phyloP scores from a whole-genome alignment of 2,329 filamentous ascomycete species.

The Aspergillus ochraceoroseus region DNA sequence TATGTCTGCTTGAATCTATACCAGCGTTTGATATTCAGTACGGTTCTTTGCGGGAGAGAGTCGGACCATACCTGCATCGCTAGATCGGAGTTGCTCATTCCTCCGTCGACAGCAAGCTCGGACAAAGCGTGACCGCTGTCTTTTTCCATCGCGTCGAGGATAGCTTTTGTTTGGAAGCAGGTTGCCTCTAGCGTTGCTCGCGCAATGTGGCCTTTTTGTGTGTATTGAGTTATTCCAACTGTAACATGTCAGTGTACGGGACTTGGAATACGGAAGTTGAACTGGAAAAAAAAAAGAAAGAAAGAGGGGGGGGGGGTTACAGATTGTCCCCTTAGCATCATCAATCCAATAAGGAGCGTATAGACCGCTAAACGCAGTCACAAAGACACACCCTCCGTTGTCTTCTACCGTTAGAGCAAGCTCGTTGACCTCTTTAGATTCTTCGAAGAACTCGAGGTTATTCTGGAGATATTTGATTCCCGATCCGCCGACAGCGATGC shows the following conservation, averaged over 20 bases:
- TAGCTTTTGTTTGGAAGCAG: constrained; percentile 88
- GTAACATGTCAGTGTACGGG: constrained; percentile 3
- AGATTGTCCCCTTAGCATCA: constrained; percentile 83
- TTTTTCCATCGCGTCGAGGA: constrained; percentile 87
- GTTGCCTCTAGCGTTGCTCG: constrained; percentile 85
- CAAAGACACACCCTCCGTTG: constrained; percentile 79
- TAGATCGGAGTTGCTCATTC: constrained; percentile 80
- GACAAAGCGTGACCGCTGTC: constrained; percentile 74
- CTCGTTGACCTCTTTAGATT: constrained; percentile 59
- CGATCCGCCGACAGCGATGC: constrained; percentile 74
- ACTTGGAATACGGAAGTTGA: too few species aligned
- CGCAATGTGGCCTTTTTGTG: constrained; percentile 77
- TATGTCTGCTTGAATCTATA: constrained; percentile 72
- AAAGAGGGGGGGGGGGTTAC: constrained; percentile 41
- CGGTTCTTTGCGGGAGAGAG: too few species aligned
- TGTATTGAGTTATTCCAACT: constrained; percentile 81
- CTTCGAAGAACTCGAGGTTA: constrained; percentile 58
- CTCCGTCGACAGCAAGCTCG: constrained; percentile 77
- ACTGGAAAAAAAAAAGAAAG: too few species aligned
- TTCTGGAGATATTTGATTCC: constrained; percentile 71
- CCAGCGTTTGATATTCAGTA: background rate
- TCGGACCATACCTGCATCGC: constrained; percentile 66
- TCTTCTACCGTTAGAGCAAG: constrained; percentile 62
- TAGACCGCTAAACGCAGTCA: constrained; percentile 84
- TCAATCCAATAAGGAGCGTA: constrained; percentile 96